Base-by-base conservation (phyloP, 1,284 basidiomycete species). In the Kwoniella shivajii region DNA sequence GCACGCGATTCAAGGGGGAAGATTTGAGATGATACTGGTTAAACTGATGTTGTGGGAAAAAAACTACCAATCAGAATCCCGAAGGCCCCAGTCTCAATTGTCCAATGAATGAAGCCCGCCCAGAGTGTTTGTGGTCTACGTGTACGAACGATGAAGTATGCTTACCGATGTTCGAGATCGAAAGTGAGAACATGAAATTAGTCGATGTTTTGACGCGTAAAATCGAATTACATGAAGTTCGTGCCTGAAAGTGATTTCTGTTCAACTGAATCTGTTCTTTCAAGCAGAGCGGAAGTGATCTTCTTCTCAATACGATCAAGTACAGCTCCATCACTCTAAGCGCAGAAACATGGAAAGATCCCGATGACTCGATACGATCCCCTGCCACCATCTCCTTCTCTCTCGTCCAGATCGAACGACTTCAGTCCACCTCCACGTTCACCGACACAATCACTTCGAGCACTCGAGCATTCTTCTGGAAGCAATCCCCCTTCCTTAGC, bases 401-500 rank as follows among this genome's bases (percentile, higher is more conserved):
- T 50, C 14, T 47, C 57, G 14, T 48, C 50, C 18, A 39, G 43
- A 2, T 42, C 57, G 31, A 41, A 30, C 11, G 50, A 29, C 22
- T 54, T 66, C 51, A 73, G 76, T 13, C 76, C 76, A 13, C 75
- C 83, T 34, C 79, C 82, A 41, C 77, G 80, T 14, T 75, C 80
- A 48, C 86, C 86, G 14, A 79, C 82, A 51, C 86, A 86, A 57
- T 91, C 89, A 2, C 78, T 92, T 54, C 84, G 88, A 52, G 88
- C 86, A 26, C 80, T 92, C 37, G 90, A 92, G 75, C 77, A 89
- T 50, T 82, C 84, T 13, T 13, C 47, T 39, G 58, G 26, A 22
- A 22, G 74, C 80, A 57, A 73, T 75, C 44, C 75, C 76, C 30
- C 73, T 78, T 55, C 56, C 51, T 67, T 67, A 64, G 45, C 61